Evolutionary conservation across 441 rosid genomes (phyloP).

Genomic region (Omphalea diandra): DNA sequence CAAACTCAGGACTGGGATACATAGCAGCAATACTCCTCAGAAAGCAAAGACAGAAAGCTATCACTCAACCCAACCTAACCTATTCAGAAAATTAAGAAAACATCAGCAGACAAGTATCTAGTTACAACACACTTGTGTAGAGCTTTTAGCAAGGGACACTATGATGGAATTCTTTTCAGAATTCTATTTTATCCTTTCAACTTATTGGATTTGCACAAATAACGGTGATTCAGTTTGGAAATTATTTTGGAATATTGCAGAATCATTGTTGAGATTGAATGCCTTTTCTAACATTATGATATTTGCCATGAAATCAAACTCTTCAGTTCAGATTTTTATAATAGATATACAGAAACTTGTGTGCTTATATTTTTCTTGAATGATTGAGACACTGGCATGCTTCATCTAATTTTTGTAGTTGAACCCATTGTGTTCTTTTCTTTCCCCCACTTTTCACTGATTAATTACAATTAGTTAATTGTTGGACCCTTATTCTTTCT

Average conservation of each 20-base stretch:
- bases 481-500: neutral
- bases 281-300: neutral
- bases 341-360: too few species aligned
- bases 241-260: neutral
- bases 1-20: too few species aligned
- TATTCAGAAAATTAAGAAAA: too few species aligned
- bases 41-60: too few species aligned
- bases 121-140: neutral
- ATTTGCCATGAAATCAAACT: neutral
- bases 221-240: neutral
- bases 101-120: too few species aligned
- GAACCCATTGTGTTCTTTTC: neutral
- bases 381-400: neutral
- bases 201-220: neutral
- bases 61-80: too few species aligned
- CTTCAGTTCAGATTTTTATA: too few species aligned
- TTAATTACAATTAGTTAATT: slow-evolving; percentile 4
- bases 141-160: neutral
- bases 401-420: neutral
- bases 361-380: neutral
- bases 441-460: neutral
- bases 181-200: neutral
- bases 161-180: neutral
- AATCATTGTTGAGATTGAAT: neutral
- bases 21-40: too few species aligned